Conservation (phyloP, 2,329 filamentous ascomycete species). For the Nemania sp. region DNA sequence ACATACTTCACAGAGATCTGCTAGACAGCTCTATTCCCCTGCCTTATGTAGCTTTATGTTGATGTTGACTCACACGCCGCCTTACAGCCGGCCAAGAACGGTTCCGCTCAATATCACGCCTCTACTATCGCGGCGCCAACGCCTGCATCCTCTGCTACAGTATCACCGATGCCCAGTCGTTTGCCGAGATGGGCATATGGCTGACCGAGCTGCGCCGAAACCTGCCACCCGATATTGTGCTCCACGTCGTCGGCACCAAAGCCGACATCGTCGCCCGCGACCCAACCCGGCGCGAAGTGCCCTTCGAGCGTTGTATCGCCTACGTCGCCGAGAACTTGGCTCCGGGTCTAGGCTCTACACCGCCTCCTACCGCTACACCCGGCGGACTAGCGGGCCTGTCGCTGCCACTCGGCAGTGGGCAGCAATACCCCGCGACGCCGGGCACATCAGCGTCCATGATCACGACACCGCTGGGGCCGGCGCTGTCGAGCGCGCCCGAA, state of each 20-base stretch:
- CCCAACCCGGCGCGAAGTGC: constrained; percentile 76
- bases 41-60: neutral
- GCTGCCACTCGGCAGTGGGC: constrained; percentile 34
- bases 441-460: constrained; percentile 24
- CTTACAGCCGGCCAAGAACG: constrained; percentile 80
- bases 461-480: constrained; percentile 42
- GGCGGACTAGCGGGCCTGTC: constrained; percentile 35
- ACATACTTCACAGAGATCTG: constrained; percentile 8
- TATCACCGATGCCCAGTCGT: constrained; percentile 84
- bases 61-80: constrained; percentile 21
- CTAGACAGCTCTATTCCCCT: neutral
- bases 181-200: constrained; percentile 92
- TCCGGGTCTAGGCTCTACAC: constrained; percentile 68
- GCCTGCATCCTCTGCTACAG: constrained; percentile 94
- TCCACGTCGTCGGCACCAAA: constrained; percentile 95
- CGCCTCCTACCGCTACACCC: constrained; percentile 63
- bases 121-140: constrained; percentile 96
- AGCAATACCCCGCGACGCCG: constrained; percentile 32
- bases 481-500: constrained; percentile 43
- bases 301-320: constrained; percentile 92
- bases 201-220: constrained; percentile 81
- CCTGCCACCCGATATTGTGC: constrained; percentile 74
- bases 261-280: constrained; percentile 87
- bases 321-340: constrained; percentile 93
- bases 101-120: constrained; percentile 88